Evolutionary conservation across 108 stramenopile species (phyloP), one percentile per base, ranked within the genome.

Genomic region (Cyclotella atomus): DNA sequence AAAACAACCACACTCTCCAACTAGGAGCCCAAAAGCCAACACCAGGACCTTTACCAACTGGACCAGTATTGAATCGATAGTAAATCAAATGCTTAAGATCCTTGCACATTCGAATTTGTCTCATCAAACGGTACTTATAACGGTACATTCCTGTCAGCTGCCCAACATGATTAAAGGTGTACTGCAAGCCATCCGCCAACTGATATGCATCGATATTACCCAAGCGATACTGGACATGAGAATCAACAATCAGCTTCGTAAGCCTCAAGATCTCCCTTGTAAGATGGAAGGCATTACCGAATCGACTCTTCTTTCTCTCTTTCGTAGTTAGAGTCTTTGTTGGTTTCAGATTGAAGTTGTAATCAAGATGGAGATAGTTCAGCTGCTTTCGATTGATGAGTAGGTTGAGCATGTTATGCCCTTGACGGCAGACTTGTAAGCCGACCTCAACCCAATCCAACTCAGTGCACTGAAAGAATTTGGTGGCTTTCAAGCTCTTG

Each of bases 311-410:
- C 77, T 99, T 99, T 29, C 99, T 83, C 77, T 99, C 99, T 86
- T 99, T 99, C 36, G 99, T 99, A 14, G 99, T 99, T 55, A 99
- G 80, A n/a, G 99, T 99, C 87, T 99, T 99, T 70, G 97, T 98
- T 20, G 99, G 99, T 83, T 99, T 99, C 47, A 99, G 82, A 75
- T 99, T 99, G 78, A 99, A 99, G 84, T 99, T 99, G 91, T 99
- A 99, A 77, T 99, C 99, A 57, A 99, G 83, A 85, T 99, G 99
- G 59, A 99, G 84, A 79, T 99, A 99, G 68, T 98, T 97, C 46
- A 99, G 89, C 83, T 96, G 94, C 89, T 99, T 99, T 34, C 98
- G 84, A 71, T 98, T 94, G 68, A 99, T 99, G 30, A 99, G 91
- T 29, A 99, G 75, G 69, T 98, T 98, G 45, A 99, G 88, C 88